These are phyloP conservation scores for Myriosclerotinia duriaeana DNA, from an alignment of 2,329 filamentous ascomycete genomes.

Conservation along the genomic window DNA sequence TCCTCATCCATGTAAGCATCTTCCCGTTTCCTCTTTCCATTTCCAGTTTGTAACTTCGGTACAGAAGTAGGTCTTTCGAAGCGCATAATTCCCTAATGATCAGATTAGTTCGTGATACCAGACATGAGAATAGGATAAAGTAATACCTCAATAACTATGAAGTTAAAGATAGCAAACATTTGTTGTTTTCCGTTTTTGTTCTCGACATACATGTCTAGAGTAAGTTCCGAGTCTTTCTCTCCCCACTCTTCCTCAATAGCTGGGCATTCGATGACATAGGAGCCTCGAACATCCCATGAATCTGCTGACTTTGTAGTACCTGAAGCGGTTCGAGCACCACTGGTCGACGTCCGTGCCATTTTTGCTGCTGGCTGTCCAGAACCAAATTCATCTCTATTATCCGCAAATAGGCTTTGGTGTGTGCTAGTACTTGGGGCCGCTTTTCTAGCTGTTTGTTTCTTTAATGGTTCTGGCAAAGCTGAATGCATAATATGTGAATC, in stretches of 20 bases:
- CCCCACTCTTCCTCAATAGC: slow-evolving; percentile 25
- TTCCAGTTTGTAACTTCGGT: slow-evolving; percentile 14
- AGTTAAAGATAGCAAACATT: slow-evolving; percentile 29
- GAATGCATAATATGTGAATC: not conserved
- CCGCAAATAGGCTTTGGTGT: not conserved
- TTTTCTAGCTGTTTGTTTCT: slow-evolving; percentile 24
- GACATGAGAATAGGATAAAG: not conserved
- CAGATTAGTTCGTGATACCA: not conserved
- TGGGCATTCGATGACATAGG: slow-evolving; percentile 26
- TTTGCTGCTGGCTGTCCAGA: not conserved
- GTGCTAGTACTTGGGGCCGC: not conserved
- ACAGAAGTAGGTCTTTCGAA: slow-evolving; percentile 29
- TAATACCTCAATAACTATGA: slow-evolving; percentile 26
- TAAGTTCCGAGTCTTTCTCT: slow-evolving; percentile 17
- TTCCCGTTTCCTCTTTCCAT: slow-evolving; percentile 25
- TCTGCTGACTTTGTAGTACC: not conserved
- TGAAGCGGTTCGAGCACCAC: not conserved
- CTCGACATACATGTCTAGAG: slow-evolving; percentile 27
- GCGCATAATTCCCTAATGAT: slow-evolving; percentile 26
- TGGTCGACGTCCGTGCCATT: not conserved
- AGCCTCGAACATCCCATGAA: slow-evolving; percentile 27
- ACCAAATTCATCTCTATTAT: not conserved
- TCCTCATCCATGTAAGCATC: slow-evolving; percentile 24
- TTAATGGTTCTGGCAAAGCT: not conserved
- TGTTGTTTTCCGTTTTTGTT: slow-evolving; percentile 25